A percentile compares a stretch with the other conserved stretches of the same genome.
phyloP scores from a whole-genome alignment of 2,329 filamentous ascomycete genomes.

The Xenoacremonium recifei region DNA sequence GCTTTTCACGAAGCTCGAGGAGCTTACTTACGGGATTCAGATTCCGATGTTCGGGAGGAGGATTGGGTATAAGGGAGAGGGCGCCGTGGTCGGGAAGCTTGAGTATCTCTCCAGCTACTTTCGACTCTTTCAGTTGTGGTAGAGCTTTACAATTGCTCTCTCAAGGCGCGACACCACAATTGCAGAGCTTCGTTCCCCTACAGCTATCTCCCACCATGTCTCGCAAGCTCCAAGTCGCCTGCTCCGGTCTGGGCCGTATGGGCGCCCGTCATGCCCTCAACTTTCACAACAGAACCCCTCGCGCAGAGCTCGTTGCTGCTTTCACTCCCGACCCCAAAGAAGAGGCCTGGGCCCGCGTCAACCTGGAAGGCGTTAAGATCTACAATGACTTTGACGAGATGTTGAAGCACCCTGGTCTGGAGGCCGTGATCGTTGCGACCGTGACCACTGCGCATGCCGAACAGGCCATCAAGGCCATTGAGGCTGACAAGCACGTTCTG shows the following conservation, averaged over 20 bases:
- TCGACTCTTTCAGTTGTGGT: too few relatives aligned
- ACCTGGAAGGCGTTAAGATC: constrained; percentile 22
- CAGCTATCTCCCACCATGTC: too few relatives aligned
- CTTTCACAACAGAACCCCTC: constrained; percentile 24
- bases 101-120: too few relatives aligned
- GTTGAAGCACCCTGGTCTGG: constrained; percentile 25
- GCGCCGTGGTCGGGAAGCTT: too few relatives aligned
- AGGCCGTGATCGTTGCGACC: constrained; percentile 24
- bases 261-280: constrained; percentile 26
- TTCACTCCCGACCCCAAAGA: constrained; percentile 24
- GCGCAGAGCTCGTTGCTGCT: constrained; percentile 23
- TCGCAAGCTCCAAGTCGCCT: constrained; percentile 23
- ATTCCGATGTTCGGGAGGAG: too few relatives aligned
- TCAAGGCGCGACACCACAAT: too few relatives aligned
- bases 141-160: too few relatives aligned
- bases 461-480: constrained; percentile 26
- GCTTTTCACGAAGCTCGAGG: too few relatives aligned
- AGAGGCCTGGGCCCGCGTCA: constrained; percentile 20
- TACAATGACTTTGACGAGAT: constrained; percentile 26
- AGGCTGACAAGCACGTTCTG: constrained; percentile 24
- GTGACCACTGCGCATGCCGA: constrained; percentile 25
- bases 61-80: too few relatives aligned
- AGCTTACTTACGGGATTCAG: too few relatives aligned
- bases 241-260: constrained; percentile 26
- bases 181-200: too few relatives aligned